Conservation (phyloP, 2,329 filamentous ascomycete species). For the Pestalotiopsis sp. region DNA sequence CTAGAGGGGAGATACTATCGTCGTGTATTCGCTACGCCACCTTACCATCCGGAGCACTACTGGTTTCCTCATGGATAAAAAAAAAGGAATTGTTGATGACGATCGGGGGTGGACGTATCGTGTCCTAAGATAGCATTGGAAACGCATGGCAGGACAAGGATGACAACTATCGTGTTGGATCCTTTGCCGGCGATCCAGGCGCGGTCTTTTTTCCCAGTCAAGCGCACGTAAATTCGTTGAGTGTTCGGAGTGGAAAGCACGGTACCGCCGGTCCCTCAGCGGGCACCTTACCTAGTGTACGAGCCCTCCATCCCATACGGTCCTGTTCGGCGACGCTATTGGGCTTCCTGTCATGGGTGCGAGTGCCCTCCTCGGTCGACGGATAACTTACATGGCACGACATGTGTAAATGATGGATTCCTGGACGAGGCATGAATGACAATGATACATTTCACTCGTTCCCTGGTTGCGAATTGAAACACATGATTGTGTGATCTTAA, state of each 20-base stretch:
- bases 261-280: background rate
- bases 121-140: background rate
- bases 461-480: too few species aligned
- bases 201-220: background rate
- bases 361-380: background rate
- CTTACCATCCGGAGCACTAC: background rate
- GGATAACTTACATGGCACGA: background rate
- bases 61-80: background rate
- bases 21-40: background rate
- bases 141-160: background rate
- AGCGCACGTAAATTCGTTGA: background rate
- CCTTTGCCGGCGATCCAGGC: background rate
- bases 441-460: background rate
- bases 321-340: background rate
- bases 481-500: background rate
- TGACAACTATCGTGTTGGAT: background rate
- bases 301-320: background rate
- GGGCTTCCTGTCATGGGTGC: background rate
- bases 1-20: too few species aligned
- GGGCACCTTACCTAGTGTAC: background rate
- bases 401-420: background rate
- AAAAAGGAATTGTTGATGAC: background rate
- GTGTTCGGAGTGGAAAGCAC: background rate
- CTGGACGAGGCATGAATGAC: background rate
- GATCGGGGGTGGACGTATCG: conserved; percentile 1